These are phyloP conservation scores for Yarrowia sp. DNA, from an alignment of 805 yeast species.

Conservation along the genomic window DNA sequence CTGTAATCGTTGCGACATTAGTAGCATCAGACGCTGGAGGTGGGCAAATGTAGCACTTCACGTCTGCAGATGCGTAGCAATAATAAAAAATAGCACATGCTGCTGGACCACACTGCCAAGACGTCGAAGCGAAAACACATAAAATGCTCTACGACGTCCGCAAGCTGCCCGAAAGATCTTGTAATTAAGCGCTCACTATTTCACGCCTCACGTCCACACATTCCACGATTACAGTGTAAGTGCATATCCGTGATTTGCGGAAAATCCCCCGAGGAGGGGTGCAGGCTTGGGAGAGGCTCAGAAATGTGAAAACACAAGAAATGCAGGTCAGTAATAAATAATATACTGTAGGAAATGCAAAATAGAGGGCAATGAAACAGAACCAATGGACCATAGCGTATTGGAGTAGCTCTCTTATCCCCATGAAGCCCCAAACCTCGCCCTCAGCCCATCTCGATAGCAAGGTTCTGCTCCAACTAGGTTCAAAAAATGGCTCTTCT, in stretches of 20 bases:
- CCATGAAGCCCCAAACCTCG: too few species aligned
- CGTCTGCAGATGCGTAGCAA: too few species aligned
- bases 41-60: too few species aligned
- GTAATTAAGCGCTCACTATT: neutral
- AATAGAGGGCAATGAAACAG: too few species aligned
- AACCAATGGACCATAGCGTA: too few species aligned
- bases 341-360: too few species aligned
- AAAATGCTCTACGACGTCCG: neutral
- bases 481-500: conserved; percentile 13
- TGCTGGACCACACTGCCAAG: too few species aligned
- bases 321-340: neutral
- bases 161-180: neutral
- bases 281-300: neutral
- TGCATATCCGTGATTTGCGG: conserved; percentile 38
- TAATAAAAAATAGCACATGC: too few species aligned
- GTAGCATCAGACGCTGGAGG: too few species aligned
- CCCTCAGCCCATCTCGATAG: neutral
- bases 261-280: conserved; percentile 30
- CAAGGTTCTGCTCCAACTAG: conserved; percentile 3
- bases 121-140: too few species aligned
- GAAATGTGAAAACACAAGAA: neutral
- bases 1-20: neutral
- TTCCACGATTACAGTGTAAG: conserved; percentile 26
- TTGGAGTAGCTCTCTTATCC: too few species aligned
- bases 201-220: neutral